Conservation (phyloP, 2,329 filamentous ascomycete species). For the Mariannaea sp. region DNA sequence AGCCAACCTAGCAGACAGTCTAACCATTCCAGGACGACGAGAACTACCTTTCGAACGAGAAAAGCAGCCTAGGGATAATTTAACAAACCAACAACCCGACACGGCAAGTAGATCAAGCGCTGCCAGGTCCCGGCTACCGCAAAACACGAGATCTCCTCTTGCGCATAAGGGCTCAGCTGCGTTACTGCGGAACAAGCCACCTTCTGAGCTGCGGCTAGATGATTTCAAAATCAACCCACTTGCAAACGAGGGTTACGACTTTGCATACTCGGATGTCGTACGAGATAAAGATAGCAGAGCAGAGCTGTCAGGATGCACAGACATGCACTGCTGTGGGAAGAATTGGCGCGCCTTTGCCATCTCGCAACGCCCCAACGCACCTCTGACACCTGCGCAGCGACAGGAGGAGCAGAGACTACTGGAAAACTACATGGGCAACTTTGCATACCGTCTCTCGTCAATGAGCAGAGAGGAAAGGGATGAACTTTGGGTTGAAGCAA, state of each 20-base stretch:
- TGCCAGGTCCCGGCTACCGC: constrained; percentile 17
- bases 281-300: constrained; percentile 71
- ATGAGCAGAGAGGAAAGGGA: constrained; percentile 67
- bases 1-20: constrained; percentile 28
- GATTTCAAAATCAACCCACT: constrained; percentile 85
- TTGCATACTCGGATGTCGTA: constrained; percentile 76
- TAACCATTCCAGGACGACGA: constrained; percentile 47
- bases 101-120: constrained; percentile 11
- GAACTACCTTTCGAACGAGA: constrained; percentile 45
- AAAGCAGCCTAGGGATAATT: constrained; percentile 17
- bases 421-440: constrained; percentile 62
- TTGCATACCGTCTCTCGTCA: constrained; percentile 60
- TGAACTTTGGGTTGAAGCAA: constrained; percentile 75
- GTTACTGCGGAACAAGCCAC: constrained; percentile 61
- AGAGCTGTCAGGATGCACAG: constrained; percentile 74
- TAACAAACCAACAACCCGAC: constrained; percentile 18
- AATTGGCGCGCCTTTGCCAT: constrained; percentile 70
- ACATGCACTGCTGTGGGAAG: constrained; percentile 76
- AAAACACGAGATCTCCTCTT: constrained; percentile 22
- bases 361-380: constrained; percentile 50
- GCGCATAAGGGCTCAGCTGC: constrained; percentile 32
- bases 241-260: constrained; percentile 71
- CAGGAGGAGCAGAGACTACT: constrained; percentile 56
- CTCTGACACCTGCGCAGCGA: constrained; percentile 43
- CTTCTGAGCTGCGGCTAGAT: constrained; percentile 62